Conservation (phyloP, 2,329 filamentous ascomycete genomes). For the Xenoacremonium recifei region DNA sequence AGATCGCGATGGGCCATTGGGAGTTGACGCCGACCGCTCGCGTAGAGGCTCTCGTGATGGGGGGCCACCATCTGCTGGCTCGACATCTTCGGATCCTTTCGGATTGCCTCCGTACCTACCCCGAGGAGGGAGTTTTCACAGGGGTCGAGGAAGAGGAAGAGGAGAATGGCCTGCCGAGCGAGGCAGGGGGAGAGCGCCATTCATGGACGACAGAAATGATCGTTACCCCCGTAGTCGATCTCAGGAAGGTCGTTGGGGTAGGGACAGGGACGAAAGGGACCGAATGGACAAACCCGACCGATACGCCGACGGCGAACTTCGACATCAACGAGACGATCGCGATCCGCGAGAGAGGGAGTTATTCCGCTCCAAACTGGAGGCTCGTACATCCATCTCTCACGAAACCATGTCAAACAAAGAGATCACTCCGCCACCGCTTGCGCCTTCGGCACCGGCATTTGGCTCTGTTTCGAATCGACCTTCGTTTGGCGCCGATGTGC, state of each 20-base stretch:
- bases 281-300: conserved; percentile 41
- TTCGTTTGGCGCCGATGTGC: conserved; percentile 29
- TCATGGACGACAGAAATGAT: conserved; percentile 57
- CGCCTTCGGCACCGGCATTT: conserved; percentile 58
- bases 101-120: conserved; percentile 49
- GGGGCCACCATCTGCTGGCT: conserved; percentile 67
- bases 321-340: conserved; percentile 46
- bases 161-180: conserved; percentile 42
- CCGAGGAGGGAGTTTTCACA: conserved; percentile 54
- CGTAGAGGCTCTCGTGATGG: conserved; percentile 69
- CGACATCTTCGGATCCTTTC: conserved; percentile 67
- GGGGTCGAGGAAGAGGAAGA: conserved; percentile 52
- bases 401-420: conserved; percentile 50
- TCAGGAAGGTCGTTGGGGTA: conserved; percentile 59
- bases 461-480: conserved; percentile 53
- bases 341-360: conserved; percentile 46
- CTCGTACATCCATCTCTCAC: conserved; percentile 44
- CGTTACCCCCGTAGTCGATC: conserved; percentile 65
- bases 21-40: conserved; percentile 65
- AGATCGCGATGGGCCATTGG: conserved; percentile 56
- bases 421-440: conserved; percentile 56
- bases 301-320: conserved; percentile 38
- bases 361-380: conserved; percentile 49
- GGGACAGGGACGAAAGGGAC: conserved; percentile 57
- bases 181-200: conserved; percentile 56